Base-by-base conservation (phyloP, 2,329 filamentous ascomycete genomes). In the Alternaria postmessia region DNA sequence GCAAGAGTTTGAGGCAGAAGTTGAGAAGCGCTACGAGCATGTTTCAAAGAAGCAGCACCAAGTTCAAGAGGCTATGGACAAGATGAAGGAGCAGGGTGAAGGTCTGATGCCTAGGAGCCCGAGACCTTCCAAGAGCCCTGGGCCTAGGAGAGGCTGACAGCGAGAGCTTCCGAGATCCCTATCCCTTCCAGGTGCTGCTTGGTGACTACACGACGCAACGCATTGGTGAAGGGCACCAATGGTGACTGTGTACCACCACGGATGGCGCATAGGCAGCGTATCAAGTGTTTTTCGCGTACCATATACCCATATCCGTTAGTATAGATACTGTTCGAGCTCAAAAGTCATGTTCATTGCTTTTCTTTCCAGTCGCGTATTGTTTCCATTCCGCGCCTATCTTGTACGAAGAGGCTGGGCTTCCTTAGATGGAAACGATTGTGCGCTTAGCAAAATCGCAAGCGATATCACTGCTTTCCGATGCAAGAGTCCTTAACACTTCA, bases 81-180 rank as follows among this genome's bases (percentile, higher is more conserved):
- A 78, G 61, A 87, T 89, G 84, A 85, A 82, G 72, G 77, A 78
- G 38, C 84, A 83, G 41, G 87, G 87, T 5, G 78, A 80, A 20
- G 81, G 81, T 34, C 80, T 89, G 30, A 75, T 89, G 30, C 70
- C 70, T 42, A 81, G 80, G 54, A 82, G 79, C 43, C 81, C 82
- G 4, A 65, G 63, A 28, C 28, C 62, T 6, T 70, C 66, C 12
- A 70, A 65, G 61, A 69, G 65, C 20, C 67, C 71, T 16, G 61
- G 57, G 34, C 43, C 62, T 14, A 65, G 36, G 54, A 65, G 53
- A 30, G 32, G 8, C 46, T 65, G 43, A 64, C 8, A 36, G 2
- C 6, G 18, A 5, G n/a, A 32, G 16, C 14, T 32, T 4, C 4
- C 6, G 16, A 24, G 22, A 14, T 3, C 12, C 3, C 7, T n/a